Evolutionary conservation across 73 alveolate species (phyloP).

Genomic region (Stentor roeselii): DNA sequence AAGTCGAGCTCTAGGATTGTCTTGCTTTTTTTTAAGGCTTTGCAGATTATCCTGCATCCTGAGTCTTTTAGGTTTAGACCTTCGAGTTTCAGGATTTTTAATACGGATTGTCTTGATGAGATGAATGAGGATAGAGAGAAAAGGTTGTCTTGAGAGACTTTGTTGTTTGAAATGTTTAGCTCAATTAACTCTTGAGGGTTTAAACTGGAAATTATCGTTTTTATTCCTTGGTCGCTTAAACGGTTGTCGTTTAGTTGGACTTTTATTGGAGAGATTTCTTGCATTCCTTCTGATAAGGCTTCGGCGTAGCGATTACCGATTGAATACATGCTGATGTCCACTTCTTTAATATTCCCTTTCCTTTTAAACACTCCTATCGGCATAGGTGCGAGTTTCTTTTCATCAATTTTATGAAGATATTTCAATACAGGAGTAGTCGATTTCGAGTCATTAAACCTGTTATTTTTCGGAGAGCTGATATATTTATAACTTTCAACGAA

Average conservation of each 20-base stretch:
- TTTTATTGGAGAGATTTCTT: conserved; percentile 31
- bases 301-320: conserved; percentile 56
- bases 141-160: not conserved
- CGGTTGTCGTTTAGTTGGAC: not conserved
- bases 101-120: not conserved
- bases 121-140: too few relatives aligned
- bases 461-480: not conserved
- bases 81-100: not conserved
- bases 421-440: not conserved
- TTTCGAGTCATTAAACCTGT: not conserved
- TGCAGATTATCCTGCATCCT: not conserved
- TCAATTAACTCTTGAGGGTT: not conserved
- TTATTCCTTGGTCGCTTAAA: not conserved
- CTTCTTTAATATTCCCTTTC: not conserved
- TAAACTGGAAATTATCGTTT: too few relatives aligned
- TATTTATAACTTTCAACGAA: not conserved
- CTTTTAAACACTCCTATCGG: not conserved
- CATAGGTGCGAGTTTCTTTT: not conserved
- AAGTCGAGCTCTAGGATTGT: not conserved
- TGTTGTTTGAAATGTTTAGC: not conserved
- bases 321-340: not conserved
- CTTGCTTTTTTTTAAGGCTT: not conserved
- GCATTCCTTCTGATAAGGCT: conserved; percentile 51
- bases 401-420: not conserved
- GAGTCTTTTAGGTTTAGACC: not conserved